Evolutionary conservation across 1,284 basidiomycete genomes (phyloP), one percentile per base, ranked within the genome.

Genomic region (Ustilago cynodontis): DNA sequence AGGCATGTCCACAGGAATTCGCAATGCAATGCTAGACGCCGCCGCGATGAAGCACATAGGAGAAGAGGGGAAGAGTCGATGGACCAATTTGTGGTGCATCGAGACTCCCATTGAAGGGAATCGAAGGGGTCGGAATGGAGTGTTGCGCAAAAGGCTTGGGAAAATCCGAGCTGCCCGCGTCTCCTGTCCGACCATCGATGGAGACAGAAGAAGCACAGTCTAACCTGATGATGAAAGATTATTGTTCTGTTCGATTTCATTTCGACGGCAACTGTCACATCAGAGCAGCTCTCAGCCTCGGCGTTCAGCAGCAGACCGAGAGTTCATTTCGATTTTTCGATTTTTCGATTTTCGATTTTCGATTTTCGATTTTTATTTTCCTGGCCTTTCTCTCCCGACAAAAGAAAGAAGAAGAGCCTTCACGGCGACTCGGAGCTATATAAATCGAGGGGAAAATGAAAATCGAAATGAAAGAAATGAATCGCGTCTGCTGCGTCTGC

Each of bases 161-260:
- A 72, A 67, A 72, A 59, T 33, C 65, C 70, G 70, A 72, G 65
- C 39, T 59, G 24, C 62, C 37, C 59, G 54, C 63, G 55, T 58
- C n/a, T 4, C 33, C 41, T 16, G 56, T 49, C 43, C 54, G 63
- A 65, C 37, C 50, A 52, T 51, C 54, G 57, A 51, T 28, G 8
- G 11, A 7, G 39, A 22, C 43, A 45, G n/a, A n/a, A n/a, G n/a
- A n/a, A n/a, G n/a, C n/a, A n/a, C n/a, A n/a, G n/a, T n/a, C n/a
- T n/a, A n/a, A n/a, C n/a, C n/a, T n/a, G n/a, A n/a, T n/a, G n/a
- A n/a, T n/a, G n/a, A n/a, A n/a, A n/a, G n/a, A n/a, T n/a, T n/a
- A n/a, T n/a, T n/a, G n/a, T n/a, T n/a, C n/a, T n/a, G n/a, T 37
- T 37, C 35, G 41, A 43, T 43, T 43, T 43, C 41, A 43, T 43